Evolutionary conservation across 371 early-diverging fungal species (phyloP), one percentile per base, ranked within the genome.

Genomic region (Caulochytrium protostelioides): DNA sequence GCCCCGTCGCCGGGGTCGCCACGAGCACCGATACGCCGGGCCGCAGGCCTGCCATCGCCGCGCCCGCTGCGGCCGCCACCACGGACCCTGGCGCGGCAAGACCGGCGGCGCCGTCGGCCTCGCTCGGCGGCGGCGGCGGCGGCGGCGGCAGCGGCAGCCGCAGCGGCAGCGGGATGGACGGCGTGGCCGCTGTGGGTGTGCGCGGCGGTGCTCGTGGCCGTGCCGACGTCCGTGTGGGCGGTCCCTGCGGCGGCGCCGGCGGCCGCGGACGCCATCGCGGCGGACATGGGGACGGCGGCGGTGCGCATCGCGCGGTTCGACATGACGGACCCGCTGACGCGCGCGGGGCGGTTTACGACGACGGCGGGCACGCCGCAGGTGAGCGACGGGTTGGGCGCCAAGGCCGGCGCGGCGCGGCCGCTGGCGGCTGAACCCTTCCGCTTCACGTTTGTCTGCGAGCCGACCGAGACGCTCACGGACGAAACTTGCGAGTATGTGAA

Each of bases 141-240:
- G 2, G 25, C 25, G 25, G 25, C 25, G 2, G 2, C 25, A 12
- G 12, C 4, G 4, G 25, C 12, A 7, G 9, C 25, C 25, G 25
- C 25, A 12, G 25, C 25, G 7, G 25, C 25, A 12, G 25, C 25
- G 25, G 25, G 25, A 2, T 12, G 25, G 2, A 12, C 2, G 25
- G 12, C 6, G 10, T 25, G 4, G 9, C 6, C 25, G 12, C 6
- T 25, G 12, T 25, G 12, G 10, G 6, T 25, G 25, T 12, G 2
- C 4, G 25, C 2, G 10, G 25, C 25, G 12, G 12, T 9, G 25
- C 4, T 7, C 2, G 25, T 12, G 25, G 10, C 25, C 4, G 5
- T 7, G 25, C 79, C 77, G 23, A 79, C 73, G 46, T 79, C 81
- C 36, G 79, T 72, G 41, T 65, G 71, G 46, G 79, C 81, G 46